phyloP scores from a whole-genome alignment of 305 asterid species.

The Ilex paraguariensis region DNA sequence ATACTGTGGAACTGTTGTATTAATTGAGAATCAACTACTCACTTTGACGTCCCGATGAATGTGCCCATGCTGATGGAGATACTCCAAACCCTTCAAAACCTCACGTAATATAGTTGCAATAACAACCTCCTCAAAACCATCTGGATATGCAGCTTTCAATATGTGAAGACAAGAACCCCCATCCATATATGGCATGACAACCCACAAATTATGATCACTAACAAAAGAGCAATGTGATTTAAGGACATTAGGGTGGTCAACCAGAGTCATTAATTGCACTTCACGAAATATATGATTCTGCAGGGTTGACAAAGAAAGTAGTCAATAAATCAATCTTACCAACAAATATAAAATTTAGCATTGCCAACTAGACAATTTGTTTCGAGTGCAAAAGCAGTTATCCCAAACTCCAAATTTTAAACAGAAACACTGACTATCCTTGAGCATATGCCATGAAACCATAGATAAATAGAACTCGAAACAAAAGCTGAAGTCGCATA shows the following conservation, averaged over 20 bases:
- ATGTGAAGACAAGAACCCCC: conserved; percentile 99
- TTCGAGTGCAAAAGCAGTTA: too few species aligned
- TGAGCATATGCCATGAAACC: not conserved
- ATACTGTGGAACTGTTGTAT: not conserved
- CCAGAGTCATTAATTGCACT: conserved; percentile 91
- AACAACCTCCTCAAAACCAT: conserved; percentile 92
- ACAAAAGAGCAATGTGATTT: conserved; percentile 94
- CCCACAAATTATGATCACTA: conserved; percentile 84
- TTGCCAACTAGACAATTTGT: too few species aligned
- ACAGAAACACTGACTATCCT: not conserved
- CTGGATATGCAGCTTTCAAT: conserved; percentile 78
- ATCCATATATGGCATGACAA: conserved; percentile 95
- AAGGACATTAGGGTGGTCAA: conserved; percentile 92
- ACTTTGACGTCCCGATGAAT: conserved; percentile 99
- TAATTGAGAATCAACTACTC: conserved; percentile 20
- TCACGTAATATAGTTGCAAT: conserved; percentile 92
- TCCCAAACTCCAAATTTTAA: too few species aligned
- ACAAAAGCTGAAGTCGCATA: too few species aligned
- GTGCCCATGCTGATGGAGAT: conserved; percentile 96
- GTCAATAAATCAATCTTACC: not conserved
- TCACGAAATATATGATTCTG: conserved; percentile 91
- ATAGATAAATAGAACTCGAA: not conserved
- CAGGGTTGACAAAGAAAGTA: conserved; percentile 22
- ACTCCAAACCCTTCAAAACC: conserved; percentile 84
- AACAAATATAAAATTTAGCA: not conserved